Base-by-base conservation (phyloP, 2,329 filamentous ascomycete species). In the Juglanconis sp. region DNA sequence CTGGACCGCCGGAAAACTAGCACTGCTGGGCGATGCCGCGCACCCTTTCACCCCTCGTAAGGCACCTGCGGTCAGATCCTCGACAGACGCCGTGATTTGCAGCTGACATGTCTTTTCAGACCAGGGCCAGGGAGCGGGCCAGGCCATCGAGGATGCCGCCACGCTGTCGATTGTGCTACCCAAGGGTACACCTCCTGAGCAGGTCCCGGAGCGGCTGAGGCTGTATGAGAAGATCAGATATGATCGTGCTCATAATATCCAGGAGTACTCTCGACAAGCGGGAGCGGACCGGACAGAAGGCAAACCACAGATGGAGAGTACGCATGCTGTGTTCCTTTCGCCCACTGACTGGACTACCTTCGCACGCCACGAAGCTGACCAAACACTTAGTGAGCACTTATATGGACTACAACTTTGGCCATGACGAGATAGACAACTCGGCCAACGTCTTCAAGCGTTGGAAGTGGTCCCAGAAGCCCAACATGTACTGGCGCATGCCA, bases 101-200 rank as follows among this genome's bases (percentile, higher is more conserved):
- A 24, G 5, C 51, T 61, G 11, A 61, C 50, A 31, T 1, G 35
- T 30, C 4, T 24, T 24, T 9, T 10, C 36, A 72, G 70, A 72
- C 48, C 83, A 86, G 71, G 85, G 81, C 0, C 85, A 87, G 68
- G 87, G 86, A 2, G 87, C 81, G 8, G 85, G 74, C 0, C 76
- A 83, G 59, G 87, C 88, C 0, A 88, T 90, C 48, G 87, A 91
- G 68, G 88, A 91, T 63, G 87, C 81, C 0, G 82, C 81, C 0
- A 79, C 85, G 0, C 68, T 91, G 0, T 79, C 77, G 0, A 79
- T 81, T 1, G 75, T 90, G 6, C 73, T 90, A 0, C 79, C 80
- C 0, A 63, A 65, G 0, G 80, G 78, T 0, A 81, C 80, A 0
- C 59, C 67, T 0, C 63, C 68, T 0, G 69, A 74, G 0, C 81